phyloP scores from a whole-genome alignment of 1,139 yeast species.

The Wickerhamomyces sp. region DNA sequence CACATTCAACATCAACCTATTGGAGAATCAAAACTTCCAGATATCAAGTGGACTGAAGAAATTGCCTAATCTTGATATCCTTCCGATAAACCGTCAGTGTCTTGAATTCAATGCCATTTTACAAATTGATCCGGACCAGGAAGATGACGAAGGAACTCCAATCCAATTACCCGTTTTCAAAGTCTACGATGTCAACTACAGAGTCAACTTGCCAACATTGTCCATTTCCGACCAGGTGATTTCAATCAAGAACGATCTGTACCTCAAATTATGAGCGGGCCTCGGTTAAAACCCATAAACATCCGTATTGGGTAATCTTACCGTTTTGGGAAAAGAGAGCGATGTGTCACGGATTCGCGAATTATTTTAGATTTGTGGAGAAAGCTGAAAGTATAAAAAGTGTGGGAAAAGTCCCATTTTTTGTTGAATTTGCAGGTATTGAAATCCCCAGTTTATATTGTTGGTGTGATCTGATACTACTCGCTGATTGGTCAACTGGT shows the following conservation, averaged over 20 bases:
- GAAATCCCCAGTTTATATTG: too few relatives aligned
- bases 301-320: not conserved
- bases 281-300: not conserved
- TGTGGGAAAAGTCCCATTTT: too few relatives aligned
- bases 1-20: constrained; percentile 49
- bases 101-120: constrained; percentile 35
- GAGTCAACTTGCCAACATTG: constrained; percentile 55
- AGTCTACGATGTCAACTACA: constrained; percentile 62
- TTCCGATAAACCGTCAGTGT: constrained; percentile 55
- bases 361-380: not conserved
- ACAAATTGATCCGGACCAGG: constrained; percentile 18
- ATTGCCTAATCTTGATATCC: constrained; percentile 34
- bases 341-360: too few relatives aligned
- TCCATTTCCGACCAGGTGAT: constrained; percentile 14
- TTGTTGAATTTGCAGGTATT: too few relatives aligned
- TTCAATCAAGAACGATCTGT: constrained; percentile 17
- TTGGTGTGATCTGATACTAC: too few relatives aligned
- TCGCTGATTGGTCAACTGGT: too few relatives aligned
- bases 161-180: constrained; percentile 49
- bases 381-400: not conserved
- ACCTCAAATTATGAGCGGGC: not conserved
- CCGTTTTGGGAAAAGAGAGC: not conserved
- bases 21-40: constrained; percentile 33
- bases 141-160: not conserved
- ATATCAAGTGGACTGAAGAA: constrained; percentile 27